These are phyloP conservation scores for Wickerhamomyces queroliae DNA, from an alignment of 805 yeast genomes.

Conservation along the genomic window DNA sequence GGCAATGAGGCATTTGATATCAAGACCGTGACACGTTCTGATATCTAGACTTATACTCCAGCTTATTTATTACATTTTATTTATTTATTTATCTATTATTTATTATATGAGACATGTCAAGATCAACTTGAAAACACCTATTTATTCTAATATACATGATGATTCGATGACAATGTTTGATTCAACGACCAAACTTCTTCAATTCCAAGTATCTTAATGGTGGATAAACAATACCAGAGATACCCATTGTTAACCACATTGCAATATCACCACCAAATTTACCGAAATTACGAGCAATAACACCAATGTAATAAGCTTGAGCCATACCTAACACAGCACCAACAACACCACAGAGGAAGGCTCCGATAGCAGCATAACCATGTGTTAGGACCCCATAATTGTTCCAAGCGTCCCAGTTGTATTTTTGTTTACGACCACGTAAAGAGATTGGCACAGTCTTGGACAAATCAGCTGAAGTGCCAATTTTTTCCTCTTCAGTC, in stretches of 20 bases:
- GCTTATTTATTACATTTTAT: background rate
- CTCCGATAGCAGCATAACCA: constrained; percentile 64
- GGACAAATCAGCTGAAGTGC: constrained; percentile 1
- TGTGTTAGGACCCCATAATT: constrained; percentile 51
- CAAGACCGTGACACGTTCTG: constrained; percentile 64
- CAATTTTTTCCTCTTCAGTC: constrained; percentile 4
- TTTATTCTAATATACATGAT: background rate
- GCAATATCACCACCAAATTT: constrained; percentile 76
- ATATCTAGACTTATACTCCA: constrained; percentile 36
- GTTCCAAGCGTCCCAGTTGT: constrained; percentile 76
- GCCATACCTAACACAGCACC: constrained; percentile 89
- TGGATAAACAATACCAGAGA: constrained; percentile 63
- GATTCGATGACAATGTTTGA: background rate
- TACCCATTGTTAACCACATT: constrained; percentile 71
- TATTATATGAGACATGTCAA: background rate
- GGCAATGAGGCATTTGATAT: constrained; percentile 63
- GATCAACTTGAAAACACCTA: background rate
- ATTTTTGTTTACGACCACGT: constrained; percentile 34
- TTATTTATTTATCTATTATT: constrained; percentile 2
- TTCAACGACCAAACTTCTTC: constrained; percentile 41
- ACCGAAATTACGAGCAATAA: constrained; percentile 60
- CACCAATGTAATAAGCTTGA: constrained; percentile 80
- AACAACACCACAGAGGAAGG: constrained; percentile 65
- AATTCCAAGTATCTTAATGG: constrained; percentile 59
- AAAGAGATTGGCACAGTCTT: constrained; percentile 7